Evolutionary conservation across 1,284 basidiomycete genomes (phyloP), one percentile per base, ranked within the genome.

Genomic region (Trichosporon faecale): DNA sequence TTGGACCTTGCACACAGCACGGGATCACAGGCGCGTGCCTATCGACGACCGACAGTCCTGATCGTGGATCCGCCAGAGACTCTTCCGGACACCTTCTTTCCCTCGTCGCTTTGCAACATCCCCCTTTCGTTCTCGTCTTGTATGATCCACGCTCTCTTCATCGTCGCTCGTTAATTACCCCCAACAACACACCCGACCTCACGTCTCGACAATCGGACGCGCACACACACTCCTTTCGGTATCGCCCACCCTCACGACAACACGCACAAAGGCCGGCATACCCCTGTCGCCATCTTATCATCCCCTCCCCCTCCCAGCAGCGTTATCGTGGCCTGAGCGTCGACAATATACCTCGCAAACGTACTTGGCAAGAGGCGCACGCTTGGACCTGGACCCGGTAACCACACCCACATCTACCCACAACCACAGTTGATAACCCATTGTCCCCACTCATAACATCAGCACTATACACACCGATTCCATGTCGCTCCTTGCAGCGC

Each of bases 401-500:
- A 37, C 65, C 11, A 6, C 65, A 25, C 11, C 21, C 23, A 37
- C 35, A 37, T 23, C 25, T n/a, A 11, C 27, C 18, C 11, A 44
- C 14, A 18, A 55, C 21, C 29, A 18, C 65, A 16, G 11, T 25
- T 35, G 29, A 33, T 33, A 55, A 55, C 49, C 23, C 63, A 44
- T 40, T 64, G 35, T 23, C 37, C 35, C 23, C 63, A 37, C 37
- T 27, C 33, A 27, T 8, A 31, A 16, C 63, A 35, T 27, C 63
- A 64, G 21, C 35, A 44, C 37, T 35, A 12, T 21, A 35, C 37
- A 29, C 37, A 29, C 11, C 46, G 60, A 64, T 65, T 35, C 52
- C 66, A 73, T 73, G 70, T 73, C 70, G 18, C 67, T 73, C 64
- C 61, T 70, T 31, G 70, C 70, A 35, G 68, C 66, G 40, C 72